phyloP scores from a whole-genome alignment of 75 land plant genomes.

The Cryptomeria japonica region DNA sequence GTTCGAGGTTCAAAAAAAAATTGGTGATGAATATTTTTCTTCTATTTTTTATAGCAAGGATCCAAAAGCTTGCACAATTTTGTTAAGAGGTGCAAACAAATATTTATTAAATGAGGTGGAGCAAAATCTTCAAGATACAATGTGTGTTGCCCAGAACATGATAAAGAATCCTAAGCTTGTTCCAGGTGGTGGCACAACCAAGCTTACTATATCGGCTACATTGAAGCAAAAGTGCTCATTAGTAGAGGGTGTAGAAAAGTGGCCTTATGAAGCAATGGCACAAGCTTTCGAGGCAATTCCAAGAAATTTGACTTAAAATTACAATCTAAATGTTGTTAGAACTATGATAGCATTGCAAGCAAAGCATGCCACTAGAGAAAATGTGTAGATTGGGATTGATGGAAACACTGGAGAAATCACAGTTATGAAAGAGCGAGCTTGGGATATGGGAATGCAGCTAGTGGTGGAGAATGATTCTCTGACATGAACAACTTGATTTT shows the following conservation, averaged over 20 bases:
- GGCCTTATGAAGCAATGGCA: constrained; percentile 98
- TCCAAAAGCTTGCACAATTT: constrained; percentile 95
- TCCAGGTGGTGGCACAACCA: constrained; percentile 97
- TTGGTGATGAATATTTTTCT: constrained; percentile 93
- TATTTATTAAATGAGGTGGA: constrained; percentile 96
- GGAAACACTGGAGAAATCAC: constrained; percentile 83
- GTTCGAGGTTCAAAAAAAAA: constrained; percentile 92
- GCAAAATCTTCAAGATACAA: constrained; percentile 95
- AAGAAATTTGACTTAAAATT: constrained; percentile 89
- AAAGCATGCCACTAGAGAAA: constrained; percentile 95
- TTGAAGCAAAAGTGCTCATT: constrained; percentile 87
- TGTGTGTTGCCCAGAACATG: constrained; percentile 93
- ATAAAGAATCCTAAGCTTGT: constrained; percentile 93
- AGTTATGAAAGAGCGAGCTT: constrained; percentile 91
- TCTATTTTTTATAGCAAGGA: constrained; percentile 88
- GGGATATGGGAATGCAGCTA: constrained; percentile 57
- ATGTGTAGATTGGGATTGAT: constrained; percentile 89
- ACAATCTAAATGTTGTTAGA: constrained; percentile 93
- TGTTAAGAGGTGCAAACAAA: constrained; percentile 92
- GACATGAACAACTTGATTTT: too few species aligned
- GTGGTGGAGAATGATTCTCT: too few species aligned
- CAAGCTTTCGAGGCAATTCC: constrained; percentile 95
- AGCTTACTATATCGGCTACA: constrained; percentile 88
- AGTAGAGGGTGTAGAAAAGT: constrained; percentile 92
- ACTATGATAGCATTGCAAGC: constrained; percentile 95